Conservation (phyloP, 169 alveolate species). For the Cyclospora cayetanensis region DNA sequence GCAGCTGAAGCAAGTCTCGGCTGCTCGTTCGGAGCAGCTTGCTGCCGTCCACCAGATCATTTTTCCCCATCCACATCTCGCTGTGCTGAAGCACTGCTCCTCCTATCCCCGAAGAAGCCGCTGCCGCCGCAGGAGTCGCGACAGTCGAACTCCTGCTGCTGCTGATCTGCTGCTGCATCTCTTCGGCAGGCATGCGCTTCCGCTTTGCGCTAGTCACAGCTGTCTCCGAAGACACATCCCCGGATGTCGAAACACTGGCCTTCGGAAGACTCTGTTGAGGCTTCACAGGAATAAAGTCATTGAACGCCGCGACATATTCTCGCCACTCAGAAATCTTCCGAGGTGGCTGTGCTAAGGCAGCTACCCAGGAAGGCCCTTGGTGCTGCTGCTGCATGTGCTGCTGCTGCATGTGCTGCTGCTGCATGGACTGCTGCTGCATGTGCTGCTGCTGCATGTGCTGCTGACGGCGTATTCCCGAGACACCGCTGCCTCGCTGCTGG, state of each 20-base stretch:
- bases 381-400: slow-evolving; percentile 41
- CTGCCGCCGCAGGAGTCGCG: background rate
- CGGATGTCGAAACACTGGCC: no score
- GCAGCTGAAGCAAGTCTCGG: slow-evolving; percentile 20
- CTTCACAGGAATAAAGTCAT: background rate
- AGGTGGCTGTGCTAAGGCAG: slow-evolving; percentile 17
- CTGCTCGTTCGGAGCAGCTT: slow-evolving; percentile 29
- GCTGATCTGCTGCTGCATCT: slow-evolving; percentile 18
- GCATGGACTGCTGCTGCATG: slow-evolving; percentile 30
- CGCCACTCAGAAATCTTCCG: background rate
- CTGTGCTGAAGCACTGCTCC: background rate
- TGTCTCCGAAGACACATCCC: slow-evolving; percentile 12
- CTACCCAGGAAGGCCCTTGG: background rate
- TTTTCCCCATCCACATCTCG: background rate
- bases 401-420: slow-evolving; percentile 31
- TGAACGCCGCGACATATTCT: slow-evolving; percentile 4
- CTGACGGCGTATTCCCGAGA: background rate
- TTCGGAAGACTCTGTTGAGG: slow-evolving; percentile 3
- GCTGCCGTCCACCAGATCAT: background rate
- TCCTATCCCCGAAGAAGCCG: background rate
- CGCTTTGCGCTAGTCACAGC: background rate
- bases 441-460: slow-evolving; percentile 31
- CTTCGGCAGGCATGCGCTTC: background rate
- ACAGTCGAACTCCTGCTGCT: slow-evolving; percentile 23
- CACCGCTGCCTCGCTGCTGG: slow-evolving; percentile 23